These are phyloP conservation scores for Pseudocercospora ulei DNA, from an alignment of 2,329 filamentous ascomycete genomes.

Conservation along the genomic window DNA sequence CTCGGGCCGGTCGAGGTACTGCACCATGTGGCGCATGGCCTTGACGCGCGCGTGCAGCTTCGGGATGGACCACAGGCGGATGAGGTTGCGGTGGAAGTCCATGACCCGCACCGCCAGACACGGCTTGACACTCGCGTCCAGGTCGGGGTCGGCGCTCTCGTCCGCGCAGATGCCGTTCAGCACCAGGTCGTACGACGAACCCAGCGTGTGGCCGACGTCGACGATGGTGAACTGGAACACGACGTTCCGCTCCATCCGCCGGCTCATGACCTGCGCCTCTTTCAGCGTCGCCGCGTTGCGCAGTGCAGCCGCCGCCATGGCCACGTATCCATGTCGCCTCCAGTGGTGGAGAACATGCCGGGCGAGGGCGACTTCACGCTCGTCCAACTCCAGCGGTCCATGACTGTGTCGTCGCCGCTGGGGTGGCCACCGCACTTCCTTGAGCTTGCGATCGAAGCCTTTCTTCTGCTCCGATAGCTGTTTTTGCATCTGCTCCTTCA, in stretches of 20 bases:
- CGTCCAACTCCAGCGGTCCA: constrained; percentile 53
- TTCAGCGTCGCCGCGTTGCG: constrained; percentile 82
- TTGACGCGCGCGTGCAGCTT: constrained; percentile 81
- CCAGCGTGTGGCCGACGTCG: constrained; percentile 75
- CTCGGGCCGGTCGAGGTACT: constrained; percentile 90
- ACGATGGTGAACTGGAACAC: constrained; percentile 92
- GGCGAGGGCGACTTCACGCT: constrained; percentile 62
- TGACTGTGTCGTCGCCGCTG: constrained; percentile 23
- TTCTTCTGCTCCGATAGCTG: constrained; percentile 75
- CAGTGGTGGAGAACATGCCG: constrained; percentile 61
- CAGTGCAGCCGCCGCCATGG: constrained; percentile 84
- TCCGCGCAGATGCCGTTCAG: constrained; percentile 81
- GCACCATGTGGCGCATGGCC: constrained; percentile 92
- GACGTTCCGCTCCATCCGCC: constrained; percentile 84
- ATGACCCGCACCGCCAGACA: constrained; percentile 84
- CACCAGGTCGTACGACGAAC: constrained; percentile 93
- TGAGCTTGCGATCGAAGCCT: constrained; percentile 73
- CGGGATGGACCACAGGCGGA: constrained; percentile 88
- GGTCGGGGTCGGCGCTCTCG: constrained; percentile 57
- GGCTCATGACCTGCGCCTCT: constrained; percentile 96
- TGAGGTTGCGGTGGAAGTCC: constrained; percentile 75
- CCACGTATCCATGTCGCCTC: constrained; percentile 76
- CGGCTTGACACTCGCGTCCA: constrained; percentile 75
- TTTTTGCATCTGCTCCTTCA: constrained; percentile 82
- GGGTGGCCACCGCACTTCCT: constrained; percentile 51